Conservation (phyloP, 176 grass and related monocot genomes). For the Carex parvula region DNA sequence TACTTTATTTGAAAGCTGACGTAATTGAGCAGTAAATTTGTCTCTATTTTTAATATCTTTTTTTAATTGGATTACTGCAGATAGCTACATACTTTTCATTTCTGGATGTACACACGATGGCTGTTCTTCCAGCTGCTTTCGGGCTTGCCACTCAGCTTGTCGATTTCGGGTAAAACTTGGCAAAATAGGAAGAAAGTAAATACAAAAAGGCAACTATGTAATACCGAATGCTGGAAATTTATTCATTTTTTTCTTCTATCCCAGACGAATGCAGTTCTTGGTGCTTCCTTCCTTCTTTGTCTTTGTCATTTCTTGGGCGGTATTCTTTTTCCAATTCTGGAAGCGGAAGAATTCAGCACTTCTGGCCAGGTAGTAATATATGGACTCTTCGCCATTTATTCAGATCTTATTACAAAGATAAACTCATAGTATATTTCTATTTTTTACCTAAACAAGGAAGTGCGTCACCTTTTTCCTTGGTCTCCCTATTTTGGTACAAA, state of each 20-base stretch:
- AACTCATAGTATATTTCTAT: not conserved
- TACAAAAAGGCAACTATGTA: not conserved
- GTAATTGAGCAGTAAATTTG: not conserved
- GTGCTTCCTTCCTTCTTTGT: constrained; percentile 95
- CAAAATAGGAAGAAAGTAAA: not conserved
- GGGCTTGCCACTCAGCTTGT: constrained; percentile 77
- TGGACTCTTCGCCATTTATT: not conserved
- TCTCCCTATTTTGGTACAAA: constrained; percentile 18
- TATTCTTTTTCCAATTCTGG: constrained; percentile 98
- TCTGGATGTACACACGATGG: constrained; percentile 97
- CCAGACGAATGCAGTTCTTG: constrained; percentile 76
- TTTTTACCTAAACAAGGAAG: not conserved
- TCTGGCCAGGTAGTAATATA: constrained; percentile 52
- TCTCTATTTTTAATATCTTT: not conserved
- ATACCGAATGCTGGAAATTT: not conserved
- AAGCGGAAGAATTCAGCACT: constrained; percentile 95
- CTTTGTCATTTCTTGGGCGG: constrained; percentile 88
- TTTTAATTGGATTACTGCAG: constrained; percentile 43
- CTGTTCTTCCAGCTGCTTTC: constrained; percentile 85
- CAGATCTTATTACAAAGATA: not conserved
- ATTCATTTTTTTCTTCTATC: constrained; percentile 24
- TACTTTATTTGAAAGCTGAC: constrained; percentile 26
- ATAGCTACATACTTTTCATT: constrained; percentile 97
- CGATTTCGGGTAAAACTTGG: constrained; percentile 74
- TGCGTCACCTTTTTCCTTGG: not conserved